These are phyloP conservation scores for Geoglossum cookeanum DNA, from an alignment of 2,329 filamentous ascomycete species.

Conservation along the genomic window DNA sequence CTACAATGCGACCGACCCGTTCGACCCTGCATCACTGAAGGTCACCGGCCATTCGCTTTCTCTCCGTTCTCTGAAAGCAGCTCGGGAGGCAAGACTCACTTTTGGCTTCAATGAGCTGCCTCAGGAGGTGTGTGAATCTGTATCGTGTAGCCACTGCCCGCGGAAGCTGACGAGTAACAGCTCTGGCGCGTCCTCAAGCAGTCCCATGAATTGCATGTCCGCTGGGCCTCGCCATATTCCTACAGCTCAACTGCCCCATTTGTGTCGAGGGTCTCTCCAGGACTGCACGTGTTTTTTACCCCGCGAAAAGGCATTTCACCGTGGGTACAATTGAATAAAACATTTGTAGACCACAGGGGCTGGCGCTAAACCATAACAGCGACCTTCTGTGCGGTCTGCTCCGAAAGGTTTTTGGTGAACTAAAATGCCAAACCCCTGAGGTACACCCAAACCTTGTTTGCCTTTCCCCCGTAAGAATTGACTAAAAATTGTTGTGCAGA, in stretches of 20 bases:
- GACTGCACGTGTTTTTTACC: constrained; percentile 64
- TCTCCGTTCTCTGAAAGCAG: constrained; percentile 42
- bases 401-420: not conserved
- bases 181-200: constrained; percentile 41
- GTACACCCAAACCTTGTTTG: constrained; percentile 17
- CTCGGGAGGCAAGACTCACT: constrained; percentile 64
- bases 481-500: constrained; percentile 16
- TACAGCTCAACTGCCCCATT: constrained; percentile 50
- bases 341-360: not conserved
- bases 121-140: constrained; percentile 29
- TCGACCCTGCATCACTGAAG: constrained; percentile 44
- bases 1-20: constrained; percentile 40
- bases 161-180: constrained; percentile 17
- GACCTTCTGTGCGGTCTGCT: not conserved
- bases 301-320: constrained; percentile 21
- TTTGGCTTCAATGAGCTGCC: constrained; percentile 57
- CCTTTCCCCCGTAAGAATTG: not conserved
- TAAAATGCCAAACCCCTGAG: constrained; percentile 15
- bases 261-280: constrained; percentile 54
- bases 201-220: constrained; percentile 55
- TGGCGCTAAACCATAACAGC: constrained; percentile 1
- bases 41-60: constrained; percentile 34
- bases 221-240: constrained; percentile 46
- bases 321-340: not conserved
- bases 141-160: not conserved